A percentile compares a stretch with the other conserved stretches of the same genome.
These are phyloP conservation scores for Leptographium wingfieldii DNA, from an alignment of 2,329 filamentous ascomycete genomes.

Conservation along the genomic window DNA sequence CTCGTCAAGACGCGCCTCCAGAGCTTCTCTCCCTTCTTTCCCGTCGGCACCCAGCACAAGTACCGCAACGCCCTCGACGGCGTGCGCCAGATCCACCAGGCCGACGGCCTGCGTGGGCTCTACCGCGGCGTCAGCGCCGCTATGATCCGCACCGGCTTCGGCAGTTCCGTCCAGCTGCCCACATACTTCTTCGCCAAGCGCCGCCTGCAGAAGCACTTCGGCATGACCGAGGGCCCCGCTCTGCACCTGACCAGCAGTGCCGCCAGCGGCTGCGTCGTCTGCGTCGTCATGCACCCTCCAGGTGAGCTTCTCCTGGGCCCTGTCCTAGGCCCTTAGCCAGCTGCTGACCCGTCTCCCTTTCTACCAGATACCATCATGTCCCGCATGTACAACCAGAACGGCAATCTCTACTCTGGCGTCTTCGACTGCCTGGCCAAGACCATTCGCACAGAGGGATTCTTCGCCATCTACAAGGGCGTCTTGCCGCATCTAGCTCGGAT, in stretches of 20 bases:
- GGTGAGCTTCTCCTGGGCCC: slow-evolving; percentile 35
- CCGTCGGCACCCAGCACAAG: slow-evolving; percentile 91
- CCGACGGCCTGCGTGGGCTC: slow-evolving; percentile 67
- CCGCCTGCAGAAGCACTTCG: slow-evolving; percentile 65
- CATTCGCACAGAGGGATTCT: slow-evolving; percentile 74
- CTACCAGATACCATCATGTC: slow-evolving; percentile 85
- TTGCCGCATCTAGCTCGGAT: slow-evolving; percentile 90
- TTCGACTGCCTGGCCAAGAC: slow-evolving; percentile 90
- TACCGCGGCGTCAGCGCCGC: slow-evolving; percentile 87
- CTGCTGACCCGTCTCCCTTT: not conserved
- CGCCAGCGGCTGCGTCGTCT: slow-evolving; percentile 88
- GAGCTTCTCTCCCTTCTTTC: slow-evolving; percentile 82
- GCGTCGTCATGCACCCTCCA: slow-evolving; percentile 95
- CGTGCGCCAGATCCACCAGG: slow-evolving; percentile 61
- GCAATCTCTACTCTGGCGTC: slow-evolving; percentile 87
- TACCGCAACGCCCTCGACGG: slow-evolving; percentile 83
- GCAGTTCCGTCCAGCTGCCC: slow-evolving; percentile 87
- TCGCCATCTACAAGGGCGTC: slow-evolving; percentile 97
- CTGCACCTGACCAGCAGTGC: slow-evolving; percentile 83
- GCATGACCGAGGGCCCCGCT: slow-evolving; percentile 80
- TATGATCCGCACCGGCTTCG: slow-evolving; percentile 92
- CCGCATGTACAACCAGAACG: slow-evolving; percentile 96
- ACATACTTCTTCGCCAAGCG: slow-evolving; percentile 98
- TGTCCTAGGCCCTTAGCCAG: not conserved
- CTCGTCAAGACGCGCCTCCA: slow-evolving; percentile 93